Evolutionary conservation across 352 stramenopile genomes (phyloP).

Genomic region (Elongisporangium undulatum): DNA sequence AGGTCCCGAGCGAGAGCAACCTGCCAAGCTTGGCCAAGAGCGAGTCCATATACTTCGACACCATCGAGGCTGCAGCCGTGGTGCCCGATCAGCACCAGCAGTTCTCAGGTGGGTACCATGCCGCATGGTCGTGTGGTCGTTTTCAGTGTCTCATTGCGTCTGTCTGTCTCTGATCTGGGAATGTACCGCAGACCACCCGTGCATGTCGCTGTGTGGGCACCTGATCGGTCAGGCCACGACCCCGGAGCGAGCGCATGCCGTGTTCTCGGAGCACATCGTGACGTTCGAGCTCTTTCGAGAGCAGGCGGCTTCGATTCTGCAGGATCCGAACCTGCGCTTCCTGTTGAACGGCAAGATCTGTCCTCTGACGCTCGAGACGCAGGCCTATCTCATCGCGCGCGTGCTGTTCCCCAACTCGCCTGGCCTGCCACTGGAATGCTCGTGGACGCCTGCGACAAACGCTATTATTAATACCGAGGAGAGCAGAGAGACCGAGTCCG

Average conservation of each 20-base stretch:
- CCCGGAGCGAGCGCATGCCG: slow-evolving; percentile 34
- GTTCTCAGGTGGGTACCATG: not conserved
- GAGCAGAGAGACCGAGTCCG: not conserved
- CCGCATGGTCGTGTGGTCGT: not conserved
- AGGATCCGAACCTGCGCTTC: slow-evolving; percentile 53
- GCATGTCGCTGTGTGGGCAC: slow-evolving; percentile 73
- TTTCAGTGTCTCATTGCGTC: not conserved
- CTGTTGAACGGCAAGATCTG: slow-evolving; percentile 57
- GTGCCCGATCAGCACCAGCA: slow-evolving; percentile 1
- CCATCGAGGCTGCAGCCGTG: slow-evolving; percentile 39
- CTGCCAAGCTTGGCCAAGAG: slow-evolving; percentile 56
- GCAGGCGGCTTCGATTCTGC: slow-evolving; percentile 33
- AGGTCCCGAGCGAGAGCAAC: slow-evolving; percentile 17
- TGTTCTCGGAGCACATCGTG: slow-evolving; percentile 70
- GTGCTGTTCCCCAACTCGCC: slow-evolving; percentile 66
- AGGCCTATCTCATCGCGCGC: slow-evolving; percentile 56
- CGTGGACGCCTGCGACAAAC: not conserved
- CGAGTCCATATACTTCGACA: slow-evolving; percentile 77
- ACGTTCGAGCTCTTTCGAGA: slow-evolving; percentile 58
- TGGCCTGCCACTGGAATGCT: slow-evolving; percentile 18
- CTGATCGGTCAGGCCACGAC: slow-evolving; percentile 37
- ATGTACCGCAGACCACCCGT: slow-evolving; percentile 30
- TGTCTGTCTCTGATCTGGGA: not conserved
- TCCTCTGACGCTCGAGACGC: slow-evolving; percentile 49
- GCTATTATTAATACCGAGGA: not conserved